phyloP scores from a whole-genome alignment of 192 early-diverging fungal genomes.

The Coemansia sp. region DNA sequence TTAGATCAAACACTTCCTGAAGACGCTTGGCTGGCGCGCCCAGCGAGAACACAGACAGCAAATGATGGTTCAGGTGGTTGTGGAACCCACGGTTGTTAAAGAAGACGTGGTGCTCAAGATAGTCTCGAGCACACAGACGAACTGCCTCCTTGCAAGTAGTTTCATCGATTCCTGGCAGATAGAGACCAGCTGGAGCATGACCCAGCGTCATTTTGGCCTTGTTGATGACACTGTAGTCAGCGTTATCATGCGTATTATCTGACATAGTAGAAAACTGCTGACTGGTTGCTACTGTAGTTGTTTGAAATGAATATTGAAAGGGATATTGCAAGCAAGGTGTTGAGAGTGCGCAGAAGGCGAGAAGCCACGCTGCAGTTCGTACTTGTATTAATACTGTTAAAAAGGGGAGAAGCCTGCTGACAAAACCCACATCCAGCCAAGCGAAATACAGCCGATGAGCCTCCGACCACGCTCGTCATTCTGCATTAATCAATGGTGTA shows the following conservation, averaged over 20 bases:
- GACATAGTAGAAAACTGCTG: slow-evolving; percentile 19
- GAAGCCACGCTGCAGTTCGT: not conserved
- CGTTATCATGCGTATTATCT: slow-evolving; percentile 14
- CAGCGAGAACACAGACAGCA: slow-evolving; percentile 59
- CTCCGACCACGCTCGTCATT: not conserved
- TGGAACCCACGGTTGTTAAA: slow-evolving; percentile 59
- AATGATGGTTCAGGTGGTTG: slow-evolving; percentile 60
- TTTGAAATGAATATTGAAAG: not conserved
- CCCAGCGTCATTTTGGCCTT: slow-evolving; percentile 30
- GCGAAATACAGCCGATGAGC: not conserved
- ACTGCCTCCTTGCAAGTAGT: slow-evolving; percentile 41
- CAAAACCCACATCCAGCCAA: not conserved
- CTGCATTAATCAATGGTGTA: not conserved
- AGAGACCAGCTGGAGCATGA: slow-evolving; percentile 17
- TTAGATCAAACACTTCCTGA: slow-evolving; percentile 54
- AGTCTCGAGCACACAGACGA: slow-evolving; percentile 52
- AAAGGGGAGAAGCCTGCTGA: not conserved
- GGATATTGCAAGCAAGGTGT: not conserved
- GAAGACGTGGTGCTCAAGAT: slow-evolving; percentile 57
- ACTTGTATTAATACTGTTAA: not conserved
- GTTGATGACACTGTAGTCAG: slow-evolving; percentile 35
- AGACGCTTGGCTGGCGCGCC: slow-evolving; percentile 56
- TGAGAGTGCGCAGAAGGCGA: not conserved
- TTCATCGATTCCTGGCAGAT: slow-evolving; percentile 53
- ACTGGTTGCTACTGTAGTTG: not conserved